These are phyloP conservation scores for Pyrenophora graminea DNA, from an alignment of 2,329 filamentous ascomycete species.

Conservation along the genomic window DNA sequence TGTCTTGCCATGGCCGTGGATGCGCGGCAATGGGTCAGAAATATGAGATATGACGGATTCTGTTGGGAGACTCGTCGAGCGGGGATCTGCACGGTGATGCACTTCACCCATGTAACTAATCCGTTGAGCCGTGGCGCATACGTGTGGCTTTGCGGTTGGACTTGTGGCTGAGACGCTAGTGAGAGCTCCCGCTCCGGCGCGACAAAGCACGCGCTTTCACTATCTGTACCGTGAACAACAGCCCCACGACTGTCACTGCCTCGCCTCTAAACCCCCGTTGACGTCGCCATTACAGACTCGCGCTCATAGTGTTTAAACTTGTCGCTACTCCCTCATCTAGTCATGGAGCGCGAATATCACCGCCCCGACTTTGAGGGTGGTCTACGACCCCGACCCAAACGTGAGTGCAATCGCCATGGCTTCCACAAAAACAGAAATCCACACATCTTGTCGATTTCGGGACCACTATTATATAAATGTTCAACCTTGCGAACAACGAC, in stretches of 20 bases:
- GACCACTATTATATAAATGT: too few species aligned
- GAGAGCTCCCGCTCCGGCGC: conserved; percentile 6
- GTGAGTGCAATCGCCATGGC: conserved; percentile 30
- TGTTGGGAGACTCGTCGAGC: conserved; percentile 26
- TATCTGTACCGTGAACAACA: conserved; percentile 1
- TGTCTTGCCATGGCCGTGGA: conserved; percentile 16
- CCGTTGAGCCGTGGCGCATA: conserved; percentile 9
- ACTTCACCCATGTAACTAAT: conserved; percentile 9
- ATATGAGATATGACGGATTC: conserved; percentile 20
- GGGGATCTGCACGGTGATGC: conserved; percentile 22
- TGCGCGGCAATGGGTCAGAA: conserved; percentile 14
- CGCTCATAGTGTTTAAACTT: neutral
- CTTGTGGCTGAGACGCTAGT: conserved; percentile 9
- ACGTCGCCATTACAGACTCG: neutral
- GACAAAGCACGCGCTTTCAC: conserved; percentile 14
- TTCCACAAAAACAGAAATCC: neutral
- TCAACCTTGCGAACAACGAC: too few species aligned
- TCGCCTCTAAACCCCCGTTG: neutral
- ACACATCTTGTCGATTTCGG: neutral
- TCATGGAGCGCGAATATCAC: conserved; percentile 46
- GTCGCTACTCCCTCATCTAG: conserved; percentile 9
- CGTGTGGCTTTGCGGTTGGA: conserved; percentile 11
- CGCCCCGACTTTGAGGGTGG: conserved; percentile 41
- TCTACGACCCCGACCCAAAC: conserved; percentile 42
- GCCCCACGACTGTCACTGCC: neutral